A percentile compares a stretch with the other conserved stretches of the same genome.
phyloP scores from a whole-genome alignment of 306 rosid species.

The Begonia fuchsioides region DNA sequence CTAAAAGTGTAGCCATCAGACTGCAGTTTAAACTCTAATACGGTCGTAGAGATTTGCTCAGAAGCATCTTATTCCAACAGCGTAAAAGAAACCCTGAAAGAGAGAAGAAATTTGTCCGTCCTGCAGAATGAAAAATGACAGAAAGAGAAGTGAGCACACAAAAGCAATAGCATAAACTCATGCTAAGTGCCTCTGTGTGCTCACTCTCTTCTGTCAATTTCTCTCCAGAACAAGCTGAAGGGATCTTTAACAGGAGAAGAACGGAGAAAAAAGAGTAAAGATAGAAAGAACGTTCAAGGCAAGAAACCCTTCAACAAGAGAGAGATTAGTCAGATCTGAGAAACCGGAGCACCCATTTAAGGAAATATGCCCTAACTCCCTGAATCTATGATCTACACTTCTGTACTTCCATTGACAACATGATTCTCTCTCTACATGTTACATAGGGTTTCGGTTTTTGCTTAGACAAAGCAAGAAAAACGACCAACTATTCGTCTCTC shows the following conservation, averaged over 20 bases:
- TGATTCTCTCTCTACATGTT: too few species aligned
- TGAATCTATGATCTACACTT: not conserved
- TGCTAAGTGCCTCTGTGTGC: slow-evolving; percentile 74
- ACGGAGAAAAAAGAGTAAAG: too few species aligned
- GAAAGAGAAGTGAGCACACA: slow-evolving; percentile 90
- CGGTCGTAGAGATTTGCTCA: not conserved
- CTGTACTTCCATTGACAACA: too few species aligned
- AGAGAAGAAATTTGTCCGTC: not conserved
- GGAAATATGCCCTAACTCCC: slow-evolving; percentile 1
- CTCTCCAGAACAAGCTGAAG: slow-evolving; percentile 54
- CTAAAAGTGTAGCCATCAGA: not conserved
- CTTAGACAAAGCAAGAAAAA: too few species aligned
- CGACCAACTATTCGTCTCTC: not conserved
- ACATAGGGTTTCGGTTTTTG: too few species aligned
- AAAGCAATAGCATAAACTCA: slow-evolving; percentile 40
- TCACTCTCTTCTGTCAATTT: slow-evolving; percentile 99
- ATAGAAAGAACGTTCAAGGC: too few species aligned
- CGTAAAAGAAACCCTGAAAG: too few species aligned
- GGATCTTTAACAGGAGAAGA: not conserved
- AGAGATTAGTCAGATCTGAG: slow-evolving; percentile 3
- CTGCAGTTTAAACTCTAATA: not conserved
- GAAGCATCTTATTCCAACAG: not conserved
- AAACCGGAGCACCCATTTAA: slow-evolving; percentile 8
- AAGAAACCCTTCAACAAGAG: not conserved
- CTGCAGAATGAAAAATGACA: slow-evolving; percentile 50